Conservation (phyloP, 345 rosid genomes). For the Dipteronia dyeriana region DNA sequence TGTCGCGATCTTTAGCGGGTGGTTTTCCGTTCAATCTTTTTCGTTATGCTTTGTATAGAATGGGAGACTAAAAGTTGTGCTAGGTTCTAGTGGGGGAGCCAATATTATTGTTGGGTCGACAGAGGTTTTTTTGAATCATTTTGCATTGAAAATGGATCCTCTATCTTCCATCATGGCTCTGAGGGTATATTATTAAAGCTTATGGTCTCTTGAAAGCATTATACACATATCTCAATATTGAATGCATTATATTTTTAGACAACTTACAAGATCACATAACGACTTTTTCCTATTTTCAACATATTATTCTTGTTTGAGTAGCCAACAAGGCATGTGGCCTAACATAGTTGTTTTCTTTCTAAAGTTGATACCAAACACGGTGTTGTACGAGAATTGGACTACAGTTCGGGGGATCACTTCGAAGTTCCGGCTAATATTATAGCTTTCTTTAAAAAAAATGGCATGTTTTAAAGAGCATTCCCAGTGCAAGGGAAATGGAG, state of each 20-base stretch:
- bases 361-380: conserved; percentile 52
- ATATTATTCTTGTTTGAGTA: too few species aligned
- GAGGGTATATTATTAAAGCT: conserved; percentile 39
- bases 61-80: conserved; percentile 47
- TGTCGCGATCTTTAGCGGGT: not conserved
- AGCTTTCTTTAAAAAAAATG: conserved; percentile 42
- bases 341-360: not conserved
- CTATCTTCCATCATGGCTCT: conserved; percentile 57
- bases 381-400: conserved; percentile 61
- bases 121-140: conserved; percentile 57
- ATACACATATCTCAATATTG: too few species aligned
- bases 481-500: conserved; percentile 34
- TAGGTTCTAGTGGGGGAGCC: conserved; percentile 70
- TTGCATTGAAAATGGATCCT: conserved; percentile 53
- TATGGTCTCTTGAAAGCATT: not conserved
- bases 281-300: not conserved
- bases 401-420: conserved; percentile 41
- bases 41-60: conserved; percentile 29
- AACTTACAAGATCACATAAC: too few species aligned
- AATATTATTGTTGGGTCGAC: conserved; percentile 54
- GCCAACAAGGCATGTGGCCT: too few species aligned
- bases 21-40: too few species aligned
- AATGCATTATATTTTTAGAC: too few species aligned
- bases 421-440: conserved; percentile 45
- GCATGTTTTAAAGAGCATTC: conserved; percentile 47